A percentile compares a stretch with the other conserved stretches of the same genome.
Conservation (phyloP, 345 rosid species). For the Citrus cavaleriei region DNA sequence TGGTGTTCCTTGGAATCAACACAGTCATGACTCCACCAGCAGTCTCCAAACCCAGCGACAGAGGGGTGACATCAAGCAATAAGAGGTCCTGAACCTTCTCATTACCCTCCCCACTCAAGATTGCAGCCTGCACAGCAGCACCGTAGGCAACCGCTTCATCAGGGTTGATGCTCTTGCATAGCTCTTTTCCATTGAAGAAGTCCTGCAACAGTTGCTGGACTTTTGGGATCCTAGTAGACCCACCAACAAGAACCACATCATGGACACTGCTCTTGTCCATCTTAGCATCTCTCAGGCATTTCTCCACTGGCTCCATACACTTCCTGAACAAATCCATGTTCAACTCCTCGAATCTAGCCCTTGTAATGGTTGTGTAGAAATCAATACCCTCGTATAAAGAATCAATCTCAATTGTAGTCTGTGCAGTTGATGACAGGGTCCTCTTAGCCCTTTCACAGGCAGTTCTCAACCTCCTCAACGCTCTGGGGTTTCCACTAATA, state of each 20-base stretch:
- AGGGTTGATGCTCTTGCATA: slow-evolving; percentile 59
- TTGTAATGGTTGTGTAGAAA: slow-evolving; percentile 45
- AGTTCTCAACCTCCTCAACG: slow-evolving; percentile 40
- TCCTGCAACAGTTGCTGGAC: slow-evolving; percentile 56
- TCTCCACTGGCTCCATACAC: slow-evolving; percentile 63
- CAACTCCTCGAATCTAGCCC: slow-evolving; percentile 50
- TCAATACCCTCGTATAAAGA: slow-evolving; percentile 55
- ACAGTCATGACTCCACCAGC: slow-evolving; percentile 69
- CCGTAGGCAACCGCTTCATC: slow-evolving; percentile 69
- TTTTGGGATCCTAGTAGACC: slow-evolving; percentile 56
- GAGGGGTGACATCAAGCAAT: slow-evolving; percentile 54
- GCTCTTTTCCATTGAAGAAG: slow-evolving; percentile 57
- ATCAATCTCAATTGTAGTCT: slow-evolving; percentile 55
- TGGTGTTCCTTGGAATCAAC: slow-evolving; percentile 56
- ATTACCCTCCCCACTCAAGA: slow-evolving; percentile 61
- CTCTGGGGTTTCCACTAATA: slow-evolving; percentile 48
- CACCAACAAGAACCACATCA: slow-evolving; percentile 58
- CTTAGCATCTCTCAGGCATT: slow-evolving; percentile 62
- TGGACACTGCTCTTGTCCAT: slow-evolving; percentile 62
- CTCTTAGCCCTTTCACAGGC: slow-evolving; percentile 38
- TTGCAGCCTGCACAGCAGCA: slow-evolving; percentile 67
- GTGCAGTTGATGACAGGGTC: slow-evolving; percentile 34
- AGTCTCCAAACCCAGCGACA: slow-evolving; percentile 53
- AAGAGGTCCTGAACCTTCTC: slow-evolving; percentile 63
- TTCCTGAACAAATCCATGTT: slow-evolving; percentile 55